These are phyloP conservation scores for Cryptococcus sp. DNA, from an alignment of 1,284 basidiomycete species.

Conservation along the genomic window DNA sequence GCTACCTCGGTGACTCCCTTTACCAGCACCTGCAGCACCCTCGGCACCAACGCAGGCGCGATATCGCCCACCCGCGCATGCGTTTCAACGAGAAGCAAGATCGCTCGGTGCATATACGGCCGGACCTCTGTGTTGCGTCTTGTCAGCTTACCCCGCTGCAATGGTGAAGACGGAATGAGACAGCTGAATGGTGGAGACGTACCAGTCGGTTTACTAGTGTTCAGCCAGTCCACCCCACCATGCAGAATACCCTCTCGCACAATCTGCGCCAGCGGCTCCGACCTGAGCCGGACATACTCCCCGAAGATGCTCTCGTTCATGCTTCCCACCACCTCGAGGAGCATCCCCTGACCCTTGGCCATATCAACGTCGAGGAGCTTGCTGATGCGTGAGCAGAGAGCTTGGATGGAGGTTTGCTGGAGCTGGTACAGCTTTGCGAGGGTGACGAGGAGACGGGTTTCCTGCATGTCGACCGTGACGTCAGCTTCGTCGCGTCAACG, in stretches of 20 bases:
- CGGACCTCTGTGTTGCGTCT: conserved; percentile 67
- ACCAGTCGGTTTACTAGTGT: conserved; percentile 83
- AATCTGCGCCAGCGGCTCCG: conserved; percentile 62
- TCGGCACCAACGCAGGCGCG: conserved; percentile 72
- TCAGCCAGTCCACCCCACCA: conserved; percentile 82
- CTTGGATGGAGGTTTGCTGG: conserved; percentile 66
- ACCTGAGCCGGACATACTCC: conserved; percentile 77
- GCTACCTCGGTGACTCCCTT: conserved; percentile 79
- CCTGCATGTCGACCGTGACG: conserved; percentile 53
- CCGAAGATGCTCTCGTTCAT: conserved; percentile 85
- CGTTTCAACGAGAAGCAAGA: conserved; percentile 83
- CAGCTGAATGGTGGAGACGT: conserved; percentile 27
- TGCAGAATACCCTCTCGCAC: conserved; percentile 76
- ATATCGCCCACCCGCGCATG: conserved; percentile 85
- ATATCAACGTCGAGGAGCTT: conserved; percentile 71
- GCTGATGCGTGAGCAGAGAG: conserved; percentile 75
- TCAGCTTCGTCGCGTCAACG: background rate
- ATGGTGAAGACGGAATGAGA: background rate
- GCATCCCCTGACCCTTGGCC: conserved; percentile 69
- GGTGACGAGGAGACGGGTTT: conserved; percentile 81
- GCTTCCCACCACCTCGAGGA: conserved; percentile 73
- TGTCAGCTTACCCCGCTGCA: background rate
- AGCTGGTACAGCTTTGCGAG: conserved; percentile 85
- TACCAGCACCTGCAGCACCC: conserved; percentile 76
- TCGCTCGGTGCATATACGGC: conserved; percentile 85